phyloP scores from a whole-genome alignment of 2,329 filamentous ascomycete genomes.

The Passalora sequoiae region DNA sequence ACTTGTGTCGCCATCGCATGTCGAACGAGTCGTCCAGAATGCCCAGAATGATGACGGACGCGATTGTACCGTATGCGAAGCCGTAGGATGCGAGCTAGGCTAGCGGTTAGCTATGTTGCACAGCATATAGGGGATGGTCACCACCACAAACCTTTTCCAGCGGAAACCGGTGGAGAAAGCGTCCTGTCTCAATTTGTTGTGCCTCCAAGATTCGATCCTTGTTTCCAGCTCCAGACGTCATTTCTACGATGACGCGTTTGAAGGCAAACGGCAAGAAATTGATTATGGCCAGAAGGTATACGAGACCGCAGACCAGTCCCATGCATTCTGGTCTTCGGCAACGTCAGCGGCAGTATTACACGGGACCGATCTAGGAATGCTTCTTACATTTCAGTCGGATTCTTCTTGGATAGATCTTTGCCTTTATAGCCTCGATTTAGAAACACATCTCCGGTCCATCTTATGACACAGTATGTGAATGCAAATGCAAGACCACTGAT shows the following conservation, averaged over 20 bases:
- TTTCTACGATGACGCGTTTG: slow-evolving; percentile 95
- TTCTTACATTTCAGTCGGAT: slow-evolving; percentile 69
- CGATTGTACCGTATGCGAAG: slow-evolving; percentile 86
- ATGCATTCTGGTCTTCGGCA: slow-evolving; percentile 75
- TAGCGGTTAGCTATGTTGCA: slow-evolving; percentile 37
- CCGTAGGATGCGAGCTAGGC: slow-evolving; percentile 83
- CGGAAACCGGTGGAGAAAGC: slow-evolving; percentile 85
- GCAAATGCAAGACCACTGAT: slow-evolving; percentile 81
- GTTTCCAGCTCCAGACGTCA: slow-evolving; percentile 89
- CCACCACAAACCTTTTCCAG: slow-evolving; percentile 62
- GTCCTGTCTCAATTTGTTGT: slow-evolving; percentile 70
- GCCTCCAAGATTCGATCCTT: slow-evolving; percentile 74
- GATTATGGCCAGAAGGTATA: slow-evolving; percentile 85
- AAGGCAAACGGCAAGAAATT: slow-evolving; percentile 95
- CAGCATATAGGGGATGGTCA: slow-evolving; percentile 38
- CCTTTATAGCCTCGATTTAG: slow-evolving; percentile 84
- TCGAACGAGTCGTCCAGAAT: slow-evolving; percentile 96
- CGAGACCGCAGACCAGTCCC: slow-evolving; percentile 86
- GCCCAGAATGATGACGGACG: slow-evolving; percentile 84
- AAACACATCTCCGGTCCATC: slow-evolving; percentile 89
- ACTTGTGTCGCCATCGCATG: slow-evolving; percentile 97
- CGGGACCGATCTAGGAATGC: slow-evolving; percentile 23
- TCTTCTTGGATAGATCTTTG: slow-evolving; percentile 75
- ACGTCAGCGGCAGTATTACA: slow-evolving; percentile 16
- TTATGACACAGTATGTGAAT: slow-evolving; percentile 76